Conservation (phyloP, 202 grass and related monocot genomes). For the Bolboschoenoplectus hybrid region DNA sequence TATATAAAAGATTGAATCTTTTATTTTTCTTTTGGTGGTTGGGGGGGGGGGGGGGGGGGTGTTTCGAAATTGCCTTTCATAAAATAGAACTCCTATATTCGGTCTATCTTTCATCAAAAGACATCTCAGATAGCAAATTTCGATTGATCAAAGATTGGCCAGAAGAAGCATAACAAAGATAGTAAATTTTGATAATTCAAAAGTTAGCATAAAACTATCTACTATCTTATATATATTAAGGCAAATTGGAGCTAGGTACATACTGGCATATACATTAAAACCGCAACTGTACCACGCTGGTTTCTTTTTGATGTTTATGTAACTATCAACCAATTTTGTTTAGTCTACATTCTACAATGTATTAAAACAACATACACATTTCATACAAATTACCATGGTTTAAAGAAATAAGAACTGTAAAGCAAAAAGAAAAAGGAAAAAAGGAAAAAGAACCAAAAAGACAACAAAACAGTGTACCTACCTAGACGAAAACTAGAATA, state of each 20-base stretch:
- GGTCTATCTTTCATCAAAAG: constrained; percentile 11
- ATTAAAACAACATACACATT: neutral
- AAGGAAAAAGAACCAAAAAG: neutral
- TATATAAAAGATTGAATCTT: constrained; percentile 2
- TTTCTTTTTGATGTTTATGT: neutral
- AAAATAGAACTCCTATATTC: neutral
- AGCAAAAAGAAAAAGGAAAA: neutral
- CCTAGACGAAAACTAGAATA: neutral
- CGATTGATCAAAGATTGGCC: neutral
- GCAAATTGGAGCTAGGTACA: constrained; percentile 11
- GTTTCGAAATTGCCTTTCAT: neutral
- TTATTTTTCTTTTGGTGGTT: neutral
- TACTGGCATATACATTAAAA: neutral
- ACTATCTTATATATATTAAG: neutral
- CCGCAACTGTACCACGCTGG: neutral
- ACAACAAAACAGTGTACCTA: neutral
- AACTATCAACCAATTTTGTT: neutral
- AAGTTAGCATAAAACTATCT: neutral
- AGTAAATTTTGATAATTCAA: neutral
- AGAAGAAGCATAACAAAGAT: neutral
- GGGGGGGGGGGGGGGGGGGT: neutral
- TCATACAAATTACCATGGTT: neutral
- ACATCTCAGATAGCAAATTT: neutral
- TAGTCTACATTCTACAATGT: neutral
- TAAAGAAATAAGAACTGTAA: constrained; percentile 5